Evolutionary conservation across 1,284 basidiomycete genomes (phyloP).

Genomic region (Rhodotorula mucilaginosa): DNA sequence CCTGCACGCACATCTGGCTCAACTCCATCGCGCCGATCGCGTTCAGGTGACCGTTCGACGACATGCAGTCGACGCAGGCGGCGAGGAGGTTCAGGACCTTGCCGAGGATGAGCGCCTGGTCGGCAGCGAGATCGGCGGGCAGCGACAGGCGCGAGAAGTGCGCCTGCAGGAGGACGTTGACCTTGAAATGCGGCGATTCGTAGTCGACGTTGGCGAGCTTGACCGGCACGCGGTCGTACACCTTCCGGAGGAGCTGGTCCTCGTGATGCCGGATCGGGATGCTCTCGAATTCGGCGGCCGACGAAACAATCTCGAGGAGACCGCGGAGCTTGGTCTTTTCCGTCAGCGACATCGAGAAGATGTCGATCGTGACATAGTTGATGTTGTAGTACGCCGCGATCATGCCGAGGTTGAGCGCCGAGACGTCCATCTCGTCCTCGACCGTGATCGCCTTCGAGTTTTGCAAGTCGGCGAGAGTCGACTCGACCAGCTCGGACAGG

Average conservation of each 20-base stretch:
- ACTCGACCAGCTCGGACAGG: constrained; percentile 93
- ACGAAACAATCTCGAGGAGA: constrained; percentile 90
- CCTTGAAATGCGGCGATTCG: constrained; percentile 95
- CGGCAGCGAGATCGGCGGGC: constrained; percentile 87
- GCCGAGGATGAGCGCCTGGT: constrained; percentile 80
- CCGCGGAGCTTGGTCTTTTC: constrained; percentile 98
- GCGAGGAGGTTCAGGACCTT: constrained; percentile 71
- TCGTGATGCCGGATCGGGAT: constrained; percentile 80
- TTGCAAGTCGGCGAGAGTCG: constrained; percentile 83
- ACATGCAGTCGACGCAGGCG: constrained; percentile 97
- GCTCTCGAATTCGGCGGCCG: constrained; percentile 91
- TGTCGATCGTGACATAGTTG: constrained; percentile 90
- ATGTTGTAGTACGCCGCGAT: constrained; percentile 92
- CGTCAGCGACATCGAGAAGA: constrained; percentile 92
- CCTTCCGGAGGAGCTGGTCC: constrained; percentile 43
- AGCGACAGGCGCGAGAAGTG: constrained; percentile 91
- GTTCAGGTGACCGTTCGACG: constrained; percentile 88
- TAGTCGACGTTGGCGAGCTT: constrained; percentile 83
- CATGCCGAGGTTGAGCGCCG: constrained; percentile 89
- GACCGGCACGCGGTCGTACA: constrained; percentile 93
- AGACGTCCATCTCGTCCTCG: constrained; percentile 77
- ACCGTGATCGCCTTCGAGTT: constrained; percentile 93
- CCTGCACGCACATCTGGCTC: constrained; percentile 94
- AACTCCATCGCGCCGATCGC: constrained; percentile 97
- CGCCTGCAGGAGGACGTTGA: constrained; percentile 91